phyloP scores from a whole-genome alignment of 2,329 filamentous ascomycete genomes.

The Neonectria coccinea region DNA sequence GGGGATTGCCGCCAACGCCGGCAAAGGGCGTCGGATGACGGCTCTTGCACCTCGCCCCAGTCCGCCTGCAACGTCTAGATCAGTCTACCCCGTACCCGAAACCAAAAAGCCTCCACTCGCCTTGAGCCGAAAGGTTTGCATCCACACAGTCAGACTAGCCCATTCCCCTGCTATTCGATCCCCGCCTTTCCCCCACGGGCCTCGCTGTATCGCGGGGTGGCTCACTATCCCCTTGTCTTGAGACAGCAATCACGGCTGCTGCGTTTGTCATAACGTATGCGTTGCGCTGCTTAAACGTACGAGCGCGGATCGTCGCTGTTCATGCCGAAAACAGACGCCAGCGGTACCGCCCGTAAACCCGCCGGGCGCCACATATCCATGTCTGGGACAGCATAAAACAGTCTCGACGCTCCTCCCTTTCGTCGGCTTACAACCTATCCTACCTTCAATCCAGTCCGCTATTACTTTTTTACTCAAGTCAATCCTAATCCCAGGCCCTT shows the following conservation, averaged over 20 bases:
- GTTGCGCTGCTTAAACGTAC: neutral
- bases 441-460: too few relatives aligned
- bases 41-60: neutral
- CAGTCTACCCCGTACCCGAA: slow-evolving; percentile 18
- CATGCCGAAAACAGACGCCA: slow-evolving; percentile 6
- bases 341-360: slow-evolving; percentile 13
- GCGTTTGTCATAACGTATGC: slow-evolving; percentile 19
- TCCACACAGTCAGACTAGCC: slow-evolving; percentile 1
- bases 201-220: slow-evolving; percentile 21
- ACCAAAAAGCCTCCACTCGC: neutral
- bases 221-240: neutral
- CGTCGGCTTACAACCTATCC: neutral
- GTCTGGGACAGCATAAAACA: slow-evolving; percentile 14
- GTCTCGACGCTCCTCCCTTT: slow-evolving; percentile 7
- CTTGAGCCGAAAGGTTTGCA: neutral
- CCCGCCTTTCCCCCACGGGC: slow-evolving; percentile 24
- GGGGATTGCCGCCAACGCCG: slow-evolving; percentile 16
- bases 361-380: slow-evolving; percentile 19
- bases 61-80: too few relatives aligned
- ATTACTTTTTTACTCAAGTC: too few relatives aligned
- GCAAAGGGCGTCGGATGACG: slow-evolving; percentile 6
- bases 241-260: neutral
- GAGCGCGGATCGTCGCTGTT: slow-evolving; percentile 18
- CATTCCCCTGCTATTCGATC: neutral
- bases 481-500: too few relatives aligned